Evolutionary conservation across 768 basidiomycete genomes (phyloP).

Genomic region (Boletales sp.): DNA sequence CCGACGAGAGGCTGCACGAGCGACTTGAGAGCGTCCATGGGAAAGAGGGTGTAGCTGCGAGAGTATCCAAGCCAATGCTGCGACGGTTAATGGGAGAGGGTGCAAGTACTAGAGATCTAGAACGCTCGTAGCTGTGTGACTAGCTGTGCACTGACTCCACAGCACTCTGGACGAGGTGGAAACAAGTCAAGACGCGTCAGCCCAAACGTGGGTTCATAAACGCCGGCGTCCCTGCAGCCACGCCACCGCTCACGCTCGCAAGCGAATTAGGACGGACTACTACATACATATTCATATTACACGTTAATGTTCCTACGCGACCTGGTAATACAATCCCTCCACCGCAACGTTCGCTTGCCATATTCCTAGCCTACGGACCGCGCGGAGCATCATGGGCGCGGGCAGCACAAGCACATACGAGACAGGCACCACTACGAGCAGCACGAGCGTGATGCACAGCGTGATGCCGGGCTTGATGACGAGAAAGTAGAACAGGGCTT

Average conservation of each 20-base stretch:
- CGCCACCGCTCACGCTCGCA: conserved; percentile 27
- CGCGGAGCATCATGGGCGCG: conserved; percentile 63
- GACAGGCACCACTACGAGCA: conserved; percentile 56
- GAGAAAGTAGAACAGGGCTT: conserved; percentile 84
- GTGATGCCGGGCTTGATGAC: conserved; percentile 84
- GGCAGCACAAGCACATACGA: conserved; percentile 59
- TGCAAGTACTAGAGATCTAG: conserved; percentile 2
- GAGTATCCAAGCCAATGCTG: conserved; percentile 39
- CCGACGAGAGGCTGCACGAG: conserved; percentile 78
- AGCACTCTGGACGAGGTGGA: conserved; percentile 14
- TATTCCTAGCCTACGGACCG: conserved; percentile 61
- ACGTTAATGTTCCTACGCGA: conserved; percentile 18
- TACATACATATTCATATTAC: too few relatives aligned
- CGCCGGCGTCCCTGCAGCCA: conserved; percentile 15
- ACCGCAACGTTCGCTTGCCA: conserved; percentile 86
- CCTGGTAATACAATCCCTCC: conserved; percentile 55
- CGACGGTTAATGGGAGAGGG: conserved; percentile 17
- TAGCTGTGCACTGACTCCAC: not conserved
- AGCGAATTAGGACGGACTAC: conserved; percentile 4
- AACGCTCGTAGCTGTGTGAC: not conserved
- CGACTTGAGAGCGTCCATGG: conserved; percentile 79
- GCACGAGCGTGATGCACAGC: conserved; percentile 52
- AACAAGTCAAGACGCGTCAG: conserved; percentile 39
- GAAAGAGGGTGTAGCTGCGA: conserved; percentile 16
- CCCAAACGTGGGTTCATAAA: conserved; percentile 26